Evolutionary conservation across 2,329 filamentous ascomycete species (phyloP), one percentile per base, ranked within the genome.

Genomic region (Ceratocystis cubensis): DNA sequence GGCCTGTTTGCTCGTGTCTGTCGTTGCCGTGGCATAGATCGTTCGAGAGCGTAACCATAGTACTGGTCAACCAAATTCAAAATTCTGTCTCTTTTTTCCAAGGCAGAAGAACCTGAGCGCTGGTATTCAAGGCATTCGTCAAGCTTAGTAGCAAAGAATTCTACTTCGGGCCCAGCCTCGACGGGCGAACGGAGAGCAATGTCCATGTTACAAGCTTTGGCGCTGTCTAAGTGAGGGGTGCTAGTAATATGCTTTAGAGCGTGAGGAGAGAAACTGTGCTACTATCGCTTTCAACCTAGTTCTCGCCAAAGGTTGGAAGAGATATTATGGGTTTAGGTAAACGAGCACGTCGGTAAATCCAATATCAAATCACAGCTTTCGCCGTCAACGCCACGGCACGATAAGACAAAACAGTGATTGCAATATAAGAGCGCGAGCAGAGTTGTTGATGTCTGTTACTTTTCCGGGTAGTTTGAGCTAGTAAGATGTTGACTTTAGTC

Each of bases 61-160:
- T 90, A 93, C 70, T 79, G 79, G 68, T 84, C 80, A 66, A 88
- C 80, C 3, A 95, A 80, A 63, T 84, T 81, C 71, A 89, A 81
- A n/a, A 89, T 82, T 69, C 86, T 82, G 61, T 83, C 81, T 72
- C 84, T 83, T 73, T 82, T 80, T 67, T 88, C 84, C 37, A 80
- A 74, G 44, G 25, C n/a, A 15, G 64, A 65, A 7, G 64, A 37
- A 41, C 56, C 46, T 33, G 65, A 64, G 33, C 63, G 67, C 70
- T 76, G 69, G 69, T 78, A 73, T 70, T 80, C 75, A 72, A 86
- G 76, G 78, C 91, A 93, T 65, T 85, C 82, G 76, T 96, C 92
- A 25, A 96, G 81, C 64, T 84, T 84, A 73, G 88, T 87, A 46
- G 92, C 91, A 73, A 96, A 96, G 57, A 85, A 82, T 76, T 96